Evolutionary conservation across 441 rosid species (phyloP).

Genomic region (Erodium moschatum): DNA sequence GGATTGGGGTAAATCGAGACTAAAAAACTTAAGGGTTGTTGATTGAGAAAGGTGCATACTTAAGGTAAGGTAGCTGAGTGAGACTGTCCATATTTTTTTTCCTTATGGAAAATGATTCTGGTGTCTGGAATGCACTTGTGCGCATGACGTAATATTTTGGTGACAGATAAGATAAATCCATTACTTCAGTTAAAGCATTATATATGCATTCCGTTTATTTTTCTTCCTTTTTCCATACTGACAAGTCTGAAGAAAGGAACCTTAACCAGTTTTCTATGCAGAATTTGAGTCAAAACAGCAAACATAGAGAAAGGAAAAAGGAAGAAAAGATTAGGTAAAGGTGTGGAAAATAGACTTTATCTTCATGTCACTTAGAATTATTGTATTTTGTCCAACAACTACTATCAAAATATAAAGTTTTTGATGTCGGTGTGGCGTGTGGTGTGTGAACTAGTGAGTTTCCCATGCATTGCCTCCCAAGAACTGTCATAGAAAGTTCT

Average conservation of each 20-base stretch:
- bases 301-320: background rate
- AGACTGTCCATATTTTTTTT: too few relatives aligned
- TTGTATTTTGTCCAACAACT: constrained; percentile 21
- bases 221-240: background rate
- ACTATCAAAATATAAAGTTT: constrained; percentile 16
- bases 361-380: constrained; percentile 11
- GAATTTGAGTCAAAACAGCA: constrained; percentile 18
- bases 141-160: background rate
- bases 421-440: constrained; percentile 7
- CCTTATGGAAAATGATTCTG: too few relatives aligned
- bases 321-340: constrained; percentile 14
- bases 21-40: too few relatives aligned
- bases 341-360: constrained; percentile 19
- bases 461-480: constrained; percentile 22
- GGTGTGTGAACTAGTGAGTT: constrained; percentile 25
- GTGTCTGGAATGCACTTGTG: too few relatives aligned
- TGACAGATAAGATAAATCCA: background rate
- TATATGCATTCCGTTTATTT: background rate
- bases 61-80: too few relatives aligned
- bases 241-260: background rate
- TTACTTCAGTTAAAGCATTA: background rate
- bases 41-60: too few relatives aligned
- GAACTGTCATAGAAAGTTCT: constrained; percentile 30
- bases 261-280: constrained; percentile 12
- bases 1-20: too few relatives aligned